Base-by-base conservation (phyloP, 1,139 yeast species). In the Tardiomyces blankii region DNA sequence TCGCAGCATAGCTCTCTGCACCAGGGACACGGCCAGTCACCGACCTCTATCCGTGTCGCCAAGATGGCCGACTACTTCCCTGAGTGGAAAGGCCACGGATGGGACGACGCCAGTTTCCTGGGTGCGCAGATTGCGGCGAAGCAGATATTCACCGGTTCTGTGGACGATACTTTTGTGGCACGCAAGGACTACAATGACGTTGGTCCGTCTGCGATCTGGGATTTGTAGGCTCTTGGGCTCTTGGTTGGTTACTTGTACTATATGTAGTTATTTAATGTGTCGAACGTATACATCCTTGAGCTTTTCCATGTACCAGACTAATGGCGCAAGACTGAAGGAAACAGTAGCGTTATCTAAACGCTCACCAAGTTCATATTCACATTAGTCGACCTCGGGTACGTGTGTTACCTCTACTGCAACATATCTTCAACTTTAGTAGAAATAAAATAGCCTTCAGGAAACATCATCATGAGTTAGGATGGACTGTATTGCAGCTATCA, bases 11-110 rank as follows among this genome's bases (percentile, higher is more conserved):
- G 42, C 11, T 44, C 49, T 18, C 44, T 41, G 41, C 61, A 45
- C 49, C 55, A 45, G 40, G 64, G 65, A 38, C 67, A 63, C 46
- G 62, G 66, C 23, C 96, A 89, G 64, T 89, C 82, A 1, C 97
- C 97, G 16, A 78, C 80, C 18, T 71, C 80, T 12, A 75, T 89
- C 46, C 79, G 75, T 54, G 62, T 79, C 45, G 79, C 82, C 30
- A 82, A 82, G 56, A 74, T 78, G 60, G 94, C 96, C 0, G 97
- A 89, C 44, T 89, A 91, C 63, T 91, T 91, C 66, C 87, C 95
- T 1, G 96, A 87, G 56, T 91, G 97, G 97, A 89, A 89, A 64
- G 80, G 80, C 55, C 76, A 78, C 41, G 87, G 86, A 2, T 82
- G 83, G 77, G 81, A 83, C 51, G 91, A 86, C 54, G 78, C 81